Base-by-base conservation (phyloP, 306 rosid species). In the Pachyrhizus erosus region DNA sequence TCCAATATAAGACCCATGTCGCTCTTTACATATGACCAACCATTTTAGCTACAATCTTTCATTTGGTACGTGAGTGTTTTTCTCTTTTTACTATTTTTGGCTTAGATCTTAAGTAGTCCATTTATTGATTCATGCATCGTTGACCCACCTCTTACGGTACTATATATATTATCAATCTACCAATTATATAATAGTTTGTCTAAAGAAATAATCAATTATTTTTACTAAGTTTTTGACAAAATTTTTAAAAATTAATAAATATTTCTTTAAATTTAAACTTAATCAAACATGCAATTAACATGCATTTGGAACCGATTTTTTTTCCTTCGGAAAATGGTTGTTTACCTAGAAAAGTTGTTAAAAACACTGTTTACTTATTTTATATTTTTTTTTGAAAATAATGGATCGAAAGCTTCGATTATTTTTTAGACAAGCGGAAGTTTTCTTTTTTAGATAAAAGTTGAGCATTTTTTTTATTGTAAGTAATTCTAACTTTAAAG, bases 131-230 rank as follows among this genome's bases (percentile, higher is more conserved):
- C 73, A 69, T 74, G 73, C 24, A 62, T 46, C 71, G 73, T 78
- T 84, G 86, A 81, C 86, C 70, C 76, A 42, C 42, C 72, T 55
- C 80, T 65, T 55, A 13, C 39, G 46, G 57, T 79, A 62, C 26
- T 51, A 26, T 13, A 61, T 42, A 58, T 64, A 23, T 61, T 26
- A 18, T 31, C 1, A 24, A 54, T 58, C 42, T 15, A 52, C 39
- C 26, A 51, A 27, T 61, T 51, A 65, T 20, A 55, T 55, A 42
- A 42, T n/a, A 9, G 54, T 46, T 13, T 46, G n/a, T 46, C 4
- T 3, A 46, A 46, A 46, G 6, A 46, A 46, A 46, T 46, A 46
- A 46, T 46, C n/a, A 46, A 14, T 14, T 46, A 13, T 13, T 46
- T 17, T 51, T 51, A 14, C 55, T 48, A 5, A 48, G 6, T 13